Conservation (phyloP, 2,329 filamentous ascomycete genomes). For the Epichloe scottii region DNA sequence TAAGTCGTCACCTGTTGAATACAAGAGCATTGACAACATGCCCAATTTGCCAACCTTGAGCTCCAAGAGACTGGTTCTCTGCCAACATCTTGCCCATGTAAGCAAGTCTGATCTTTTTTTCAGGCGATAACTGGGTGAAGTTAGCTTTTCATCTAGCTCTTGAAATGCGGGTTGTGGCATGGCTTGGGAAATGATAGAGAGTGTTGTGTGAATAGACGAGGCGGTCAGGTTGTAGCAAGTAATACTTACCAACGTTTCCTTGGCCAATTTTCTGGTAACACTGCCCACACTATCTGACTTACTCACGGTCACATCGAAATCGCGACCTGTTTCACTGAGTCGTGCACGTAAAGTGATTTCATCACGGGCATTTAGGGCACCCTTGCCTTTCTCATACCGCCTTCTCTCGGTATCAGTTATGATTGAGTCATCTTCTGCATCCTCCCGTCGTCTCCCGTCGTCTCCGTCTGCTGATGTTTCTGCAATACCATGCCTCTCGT, state of each 20-base stretch:
- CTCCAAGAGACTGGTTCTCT: conserved; percentile 49
- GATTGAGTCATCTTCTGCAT: conserved; percentile 9
- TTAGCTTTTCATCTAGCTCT: background rate
- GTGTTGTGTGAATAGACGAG: background rate
- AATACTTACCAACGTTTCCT: conserved; percentile 6
- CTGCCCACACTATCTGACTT: conserved; percentile 52
- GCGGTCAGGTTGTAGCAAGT: background rate
- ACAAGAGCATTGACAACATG: conserved; percentile 70
- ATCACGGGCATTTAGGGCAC: conserved; percentile 37
- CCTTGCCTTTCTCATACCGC: conserved; percentile 49
- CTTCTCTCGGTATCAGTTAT: conserved; percentile 24
- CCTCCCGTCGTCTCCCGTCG: conserved; percentile 11
- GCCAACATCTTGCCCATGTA: conserved; percentile 74
- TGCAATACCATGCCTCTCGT: conserved; percentile 20
- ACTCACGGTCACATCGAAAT: conserved; percentile 45
- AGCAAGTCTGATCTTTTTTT: conserved; percentile 54
- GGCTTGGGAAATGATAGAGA: background rate
- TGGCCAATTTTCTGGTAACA: conserved; percentile 47
- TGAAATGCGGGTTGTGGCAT: no score
- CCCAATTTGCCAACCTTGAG: conserved; percentile 64
- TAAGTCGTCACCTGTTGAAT: conserved; percentile 29
- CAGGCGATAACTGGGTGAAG: conserved; percentile 37
- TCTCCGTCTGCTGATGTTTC: conserved; percentile 21
- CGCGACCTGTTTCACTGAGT: conserved; percentile 54
- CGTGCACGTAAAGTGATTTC: conserved; percentile 46